phyloP scores from a whole-genome alignment of 1,284 basidiomycete genomes.

The Leccinum glutinopallens region DNA sequence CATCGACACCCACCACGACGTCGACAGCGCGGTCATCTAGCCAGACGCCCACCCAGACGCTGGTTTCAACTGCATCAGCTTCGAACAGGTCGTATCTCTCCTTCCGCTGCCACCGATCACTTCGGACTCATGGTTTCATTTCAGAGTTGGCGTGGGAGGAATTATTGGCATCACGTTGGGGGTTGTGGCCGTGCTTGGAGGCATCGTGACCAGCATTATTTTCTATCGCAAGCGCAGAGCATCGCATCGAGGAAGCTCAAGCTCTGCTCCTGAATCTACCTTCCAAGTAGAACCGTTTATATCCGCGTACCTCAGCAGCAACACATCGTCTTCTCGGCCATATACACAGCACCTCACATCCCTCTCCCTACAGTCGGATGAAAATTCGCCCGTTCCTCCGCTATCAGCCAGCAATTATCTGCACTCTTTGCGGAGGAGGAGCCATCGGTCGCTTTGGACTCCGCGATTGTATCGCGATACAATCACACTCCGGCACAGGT shows the following conservation, averaged over 20 bases:
- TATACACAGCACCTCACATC: background rate
- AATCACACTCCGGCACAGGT: constrained; percentile 11
- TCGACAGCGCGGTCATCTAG: background rate
- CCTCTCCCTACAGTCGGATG: background rate
- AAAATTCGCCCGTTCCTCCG: constrained; percentile 6
- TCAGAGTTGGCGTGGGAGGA: constrained; percentile 19
- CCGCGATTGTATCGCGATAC: too few relatives aligned
- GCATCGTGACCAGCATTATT: constrained; percentile 9
- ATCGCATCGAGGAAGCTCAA: background rate
- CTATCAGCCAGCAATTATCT: background rate
- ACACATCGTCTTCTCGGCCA: background rate
- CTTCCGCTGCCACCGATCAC: background rate
- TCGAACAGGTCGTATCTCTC: constrained; percentile 18
- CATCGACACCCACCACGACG: too few relatives aligned
- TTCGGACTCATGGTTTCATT: constrained; percentile 11
- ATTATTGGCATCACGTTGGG: constrained; percentile 25
- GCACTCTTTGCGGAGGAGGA: too few relatives aligned
- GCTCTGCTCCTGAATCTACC: background rate
- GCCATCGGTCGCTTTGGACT: too few relatives aligned
- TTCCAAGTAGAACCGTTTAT: background rate
- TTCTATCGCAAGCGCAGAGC: constrained; percentile 15
- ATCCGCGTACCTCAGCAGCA: too few relatives aligned
- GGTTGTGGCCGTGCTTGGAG: constrained; percentile 10
- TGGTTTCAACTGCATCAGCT: background rate
- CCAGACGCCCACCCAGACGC: constrained; percentile 13